A percentile compares a stretch with the other conserved stretches of the same genome.
phyloP scores from a whole-genome alignment of 768 basidiomycete species.

The Rhodotorula sphaerocarpa region DNA sequence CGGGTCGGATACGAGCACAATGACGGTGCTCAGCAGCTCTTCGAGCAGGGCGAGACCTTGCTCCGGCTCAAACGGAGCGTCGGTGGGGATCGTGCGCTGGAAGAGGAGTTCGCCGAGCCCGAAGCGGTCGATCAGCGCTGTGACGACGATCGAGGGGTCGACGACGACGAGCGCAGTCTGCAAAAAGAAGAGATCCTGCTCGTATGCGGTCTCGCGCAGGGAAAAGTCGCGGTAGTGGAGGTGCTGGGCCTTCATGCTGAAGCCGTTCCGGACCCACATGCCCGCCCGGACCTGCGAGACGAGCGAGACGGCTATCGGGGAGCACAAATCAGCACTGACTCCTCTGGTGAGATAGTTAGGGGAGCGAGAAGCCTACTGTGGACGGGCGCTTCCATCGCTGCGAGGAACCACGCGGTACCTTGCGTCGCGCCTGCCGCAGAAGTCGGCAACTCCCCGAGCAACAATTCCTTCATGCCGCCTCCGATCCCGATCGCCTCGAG shows the following conservation, averaged over 20 bases:
- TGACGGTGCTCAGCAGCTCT: slow-evolving; percentile 77
- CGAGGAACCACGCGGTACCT: not conserved
- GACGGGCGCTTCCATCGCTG: slow-evolving; percentile 68
- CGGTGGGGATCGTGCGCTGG: slow-evolving; percentile 40
- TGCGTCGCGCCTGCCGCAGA: slow-evolving; percentile 42
- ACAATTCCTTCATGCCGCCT: slow-evolving; percentile 48
- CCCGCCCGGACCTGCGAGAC: slow-evolving; percentile 90
- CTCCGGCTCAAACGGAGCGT: slow-evolving; percentile 55
- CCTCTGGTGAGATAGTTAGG: not conserved
- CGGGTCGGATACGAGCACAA: slow-evolving; percentile 75
- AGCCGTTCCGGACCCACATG: slow-evolving; percentile 95
- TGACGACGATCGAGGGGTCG: slow-evolving; percentile 66
- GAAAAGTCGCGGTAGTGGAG: slow-evolving; percentile 94
- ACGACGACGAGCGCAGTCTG: slow-evolving; percentile 74
- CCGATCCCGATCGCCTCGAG: not conserved
- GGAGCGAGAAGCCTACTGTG: not conserved
- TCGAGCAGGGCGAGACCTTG: slow-evolving; percentile 81
- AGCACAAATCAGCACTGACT: not conserved
- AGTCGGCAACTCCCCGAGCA: slow-evolving; percentile 49
- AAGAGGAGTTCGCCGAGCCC: slow-evolving; percentile 71
- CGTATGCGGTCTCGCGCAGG: slow-evolving; percentile 90
- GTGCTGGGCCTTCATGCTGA: slow-evolving; percentile 85
- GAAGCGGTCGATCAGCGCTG: slow-evolving; percentile 83
- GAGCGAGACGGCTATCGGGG: slow-evolving; percentile 54
- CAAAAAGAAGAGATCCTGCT: slow-evolving; percentile 85